Base-by-base conservation (phyloP, 1,284 basidiomycete species). In the Paramarasmius palmivorus region DNA sequence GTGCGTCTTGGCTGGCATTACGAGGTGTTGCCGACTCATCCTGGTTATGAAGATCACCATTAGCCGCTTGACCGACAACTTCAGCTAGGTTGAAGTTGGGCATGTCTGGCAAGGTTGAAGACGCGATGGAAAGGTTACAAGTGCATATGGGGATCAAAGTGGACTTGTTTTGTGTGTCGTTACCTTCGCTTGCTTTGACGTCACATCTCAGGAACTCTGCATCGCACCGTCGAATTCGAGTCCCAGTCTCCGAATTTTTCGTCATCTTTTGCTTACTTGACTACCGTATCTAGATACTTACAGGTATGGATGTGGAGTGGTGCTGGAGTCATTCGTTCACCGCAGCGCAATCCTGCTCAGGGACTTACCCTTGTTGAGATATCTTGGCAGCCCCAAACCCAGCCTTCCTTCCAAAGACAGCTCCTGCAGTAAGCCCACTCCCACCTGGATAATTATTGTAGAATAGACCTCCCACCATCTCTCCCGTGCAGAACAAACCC, bases 381-480 rank as follows among this genome's bases (percentile, higher is more conserved):
- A 50, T 25, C 32, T 46, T 50, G 36, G 74, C 79, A 17, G 78
- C 82, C 51, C 70, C 70, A 34, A 61, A 58, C 5, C 85, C 85
- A 22, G 84, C 84, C 57, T 77, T 81, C 38, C 78, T 73, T 10
- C 84, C 85, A 65, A 88, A 87, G 2, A 88, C 84, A 0, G 84
- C 82, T 0, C 83, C 84, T 4, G 80, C 81, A 22, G 81, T 86
- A 55, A 88, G 63, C 17, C 86, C 86, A 61, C 83, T 86, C 12
- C 85, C 86, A 17, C 84, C 83, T 0, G 85, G 86, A 63, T 87
- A 87, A 60, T 86, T 87, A 19, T 68, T 65, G 57, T 80, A 81
- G 62, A 82, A 88, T 49, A 88, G 58, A 5, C 78, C 81, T 1
- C 84, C 84, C 0, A 87, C 77, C 73, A 88, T 79, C 66, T 87